Evolutionary conservation across 148 eudicot species (phyloP), one percentile per base, ranked within the genome.

Genomic region (Chenopodium album): DNA sequence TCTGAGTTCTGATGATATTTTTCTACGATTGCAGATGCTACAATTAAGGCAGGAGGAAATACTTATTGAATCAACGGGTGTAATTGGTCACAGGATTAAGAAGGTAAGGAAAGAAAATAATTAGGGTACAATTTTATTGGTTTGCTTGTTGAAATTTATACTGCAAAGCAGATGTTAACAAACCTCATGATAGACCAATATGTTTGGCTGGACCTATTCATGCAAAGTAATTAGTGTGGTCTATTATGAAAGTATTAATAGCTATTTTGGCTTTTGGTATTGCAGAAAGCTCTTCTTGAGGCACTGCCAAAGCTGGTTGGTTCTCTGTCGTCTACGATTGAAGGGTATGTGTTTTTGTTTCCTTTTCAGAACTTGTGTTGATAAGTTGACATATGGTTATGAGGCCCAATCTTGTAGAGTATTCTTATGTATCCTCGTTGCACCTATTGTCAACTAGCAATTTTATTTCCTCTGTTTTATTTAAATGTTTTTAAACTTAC

Each of bases 1-100:
- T 37, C 7, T 37, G 44, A 37, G 44, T 74, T 74, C 56, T 74
- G 63, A 74, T 50, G 23, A 48, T n/a, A 48, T 19, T 73, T 19
- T 73, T 41, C 54, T 47, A 3, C 75, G 71, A 7, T 72, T 81
- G 82, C 84, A 96, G 99, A 83, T 94, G 73, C 93, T 96, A 54
- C 88, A 87, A 54, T 84, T 96, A 75, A 90, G 76, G 76, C 88
- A 90, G 76, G 91, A 87, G 29, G 91, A 94, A 79, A 91, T 96
- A 69, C 86, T 96, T 86, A 92, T 96, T 76, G 99, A 96, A 87
- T 96, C 99, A 77, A 96, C 99, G 8, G 99, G 99, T 80, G 99
- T 96, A 66, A 96, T 96, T 76, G 99, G 99, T 46, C 93, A 96
- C 81, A 86, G 99, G 84, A 96, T 96, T 81, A 96, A 94, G 86